These are phyloP conservation scores for Lentinula edodes DNA, from an alignment of 768 basidiomycete species.

Conservation along the genomic window DNA sequence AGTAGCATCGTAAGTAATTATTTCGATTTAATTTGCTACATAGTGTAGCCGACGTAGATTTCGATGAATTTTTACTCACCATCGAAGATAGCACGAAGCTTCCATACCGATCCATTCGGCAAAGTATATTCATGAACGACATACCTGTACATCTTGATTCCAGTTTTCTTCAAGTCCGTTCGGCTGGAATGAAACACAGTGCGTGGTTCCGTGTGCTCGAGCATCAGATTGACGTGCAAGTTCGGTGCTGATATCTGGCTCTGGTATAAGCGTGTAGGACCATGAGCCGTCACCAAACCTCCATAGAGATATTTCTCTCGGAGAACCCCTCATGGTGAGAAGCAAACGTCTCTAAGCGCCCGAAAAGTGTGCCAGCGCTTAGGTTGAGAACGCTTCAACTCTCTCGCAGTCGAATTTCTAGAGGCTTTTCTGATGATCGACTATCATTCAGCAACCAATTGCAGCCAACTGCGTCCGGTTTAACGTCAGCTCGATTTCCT, in stretches of 20 bases:
- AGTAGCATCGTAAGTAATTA: no score
- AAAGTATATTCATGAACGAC: conserved; percentile 23
- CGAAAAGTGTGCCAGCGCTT: not conserved
- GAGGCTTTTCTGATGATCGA: not conserved
- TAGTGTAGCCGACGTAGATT: no score
- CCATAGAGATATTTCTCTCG: not conserved
- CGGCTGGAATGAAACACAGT: conserved; percentile 42
- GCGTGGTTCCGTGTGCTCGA: conserved; percentile 25
- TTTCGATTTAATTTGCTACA: no score
- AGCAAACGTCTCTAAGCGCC: not conserved
- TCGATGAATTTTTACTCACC: conserved; percentile 21
- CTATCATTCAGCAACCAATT: not conserved
- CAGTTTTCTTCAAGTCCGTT: conserved; percentile 27
- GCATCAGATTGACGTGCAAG: conserved; percentile 33
- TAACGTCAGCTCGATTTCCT: not conserved
- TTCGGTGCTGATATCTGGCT: conserved; percentile 33
- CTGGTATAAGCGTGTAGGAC: conserved; percentile 27
- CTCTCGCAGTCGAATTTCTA: not conserved
- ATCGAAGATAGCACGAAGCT: conserved; percentile 43
- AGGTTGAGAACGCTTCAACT: no score
- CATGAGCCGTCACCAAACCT: not conserved
- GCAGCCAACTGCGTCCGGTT: not conserved
- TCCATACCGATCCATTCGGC: conserved; percentile 27
- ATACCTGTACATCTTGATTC: conserved; percentile 45
- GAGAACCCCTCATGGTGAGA: not conserved